Conservation (phyloP, 2,329 filamentous ascomycete genomes). For the Trichoderma semiorbis region DNA sequence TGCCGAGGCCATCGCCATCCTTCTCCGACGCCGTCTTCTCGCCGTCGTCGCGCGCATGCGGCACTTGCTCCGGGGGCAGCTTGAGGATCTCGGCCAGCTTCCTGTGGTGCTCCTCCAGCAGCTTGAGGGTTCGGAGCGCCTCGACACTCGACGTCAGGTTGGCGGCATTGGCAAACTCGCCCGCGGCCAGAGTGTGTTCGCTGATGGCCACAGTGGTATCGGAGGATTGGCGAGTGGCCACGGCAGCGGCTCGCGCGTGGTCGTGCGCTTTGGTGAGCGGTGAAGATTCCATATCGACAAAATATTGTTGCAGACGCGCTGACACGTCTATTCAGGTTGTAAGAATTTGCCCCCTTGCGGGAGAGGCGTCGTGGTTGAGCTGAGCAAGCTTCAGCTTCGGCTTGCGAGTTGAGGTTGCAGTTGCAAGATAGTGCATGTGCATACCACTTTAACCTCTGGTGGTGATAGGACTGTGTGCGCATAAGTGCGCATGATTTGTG, state of each 20-base stretch:
- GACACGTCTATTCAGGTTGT: neutral
- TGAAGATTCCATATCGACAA: constrained; percentile 35
- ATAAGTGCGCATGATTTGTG: constrained; percentile 7
- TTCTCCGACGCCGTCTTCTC: constrained; percentile 31
- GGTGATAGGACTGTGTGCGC: neutral
- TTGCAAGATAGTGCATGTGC: neutral
- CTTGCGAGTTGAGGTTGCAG: neutral
- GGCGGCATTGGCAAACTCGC: constrained; percentile 83
- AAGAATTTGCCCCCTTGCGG: neutral
- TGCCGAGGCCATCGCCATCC: neutral
- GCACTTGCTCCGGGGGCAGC: constrained; percentile 52
- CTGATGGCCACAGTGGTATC: constrained; percentile 80
- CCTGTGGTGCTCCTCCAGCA: constrained; percentile 85
- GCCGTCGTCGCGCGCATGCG: constrained; percentile 29
- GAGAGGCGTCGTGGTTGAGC: neutral
- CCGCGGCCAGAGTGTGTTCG: constrained; percentile 83
- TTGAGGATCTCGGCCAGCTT: constrained; percentile 78
- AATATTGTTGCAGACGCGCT: neutral
- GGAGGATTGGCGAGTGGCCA: constrained; percentile 67
- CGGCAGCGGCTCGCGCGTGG: constrained; percentile 82
- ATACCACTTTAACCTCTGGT: neutral
- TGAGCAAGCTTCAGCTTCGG: neutral
- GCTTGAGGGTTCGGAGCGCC: constrained; percentile 76
- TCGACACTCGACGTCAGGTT: constrained; percentile 64
- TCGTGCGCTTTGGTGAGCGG: constrained; percentile 68